Base-by-base conservation (phyloP, 2,329 filamentous ascomycete genomes). In the Ilyonectria destructans region DNA sequence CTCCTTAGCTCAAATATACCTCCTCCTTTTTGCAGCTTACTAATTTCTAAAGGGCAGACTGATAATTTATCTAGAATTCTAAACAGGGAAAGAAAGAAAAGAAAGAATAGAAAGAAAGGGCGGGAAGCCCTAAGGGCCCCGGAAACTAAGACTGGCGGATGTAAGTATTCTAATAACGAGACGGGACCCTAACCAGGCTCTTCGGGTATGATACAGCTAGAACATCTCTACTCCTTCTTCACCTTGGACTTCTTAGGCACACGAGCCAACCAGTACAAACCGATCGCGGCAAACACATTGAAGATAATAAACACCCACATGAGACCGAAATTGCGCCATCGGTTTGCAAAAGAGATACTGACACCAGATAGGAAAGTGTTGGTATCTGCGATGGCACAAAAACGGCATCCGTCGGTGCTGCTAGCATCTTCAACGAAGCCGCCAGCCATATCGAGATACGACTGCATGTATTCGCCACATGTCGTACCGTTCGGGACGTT, bases 301-400 rank as follows among this genome's bases (percentile, higher is more conserved):
- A 59, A 59, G 57, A 8, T 10, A 19, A 59, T 49, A 23, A 59
- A 59, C 3, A 59, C 57, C 57, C 57, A 59, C 57, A 59, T 59
- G 43, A 59, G 40, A 17, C 57, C 57, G 37, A 59, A 59, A 43
- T 59, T 37, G 23, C 57, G 40, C 57, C 57, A 59, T 21, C 57
- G 57, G 31, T 59, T 59, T 21, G n/a, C 57, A n/a, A 59, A 59
- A 23, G 49, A 49, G 57, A 59, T 19, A 29, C 33, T 59, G 57
- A 59, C 21, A 13, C 10, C 29, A 43, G 9, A 6, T 6, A 59
- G 57, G 57, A 59, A 59, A 17, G 17, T 31, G 29, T 48, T 49
- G 19, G 57, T 59, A 12, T 35, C 17, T 17, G 40, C n/a, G 31
- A 59, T 17, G 21, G 29, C 9, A 29, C 57, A 59, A 19, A 29